Base-by-base conservation (phyloP, 2,329 filamentous ascomycete genomes). In the Orbilia brochopaga region DNA sequence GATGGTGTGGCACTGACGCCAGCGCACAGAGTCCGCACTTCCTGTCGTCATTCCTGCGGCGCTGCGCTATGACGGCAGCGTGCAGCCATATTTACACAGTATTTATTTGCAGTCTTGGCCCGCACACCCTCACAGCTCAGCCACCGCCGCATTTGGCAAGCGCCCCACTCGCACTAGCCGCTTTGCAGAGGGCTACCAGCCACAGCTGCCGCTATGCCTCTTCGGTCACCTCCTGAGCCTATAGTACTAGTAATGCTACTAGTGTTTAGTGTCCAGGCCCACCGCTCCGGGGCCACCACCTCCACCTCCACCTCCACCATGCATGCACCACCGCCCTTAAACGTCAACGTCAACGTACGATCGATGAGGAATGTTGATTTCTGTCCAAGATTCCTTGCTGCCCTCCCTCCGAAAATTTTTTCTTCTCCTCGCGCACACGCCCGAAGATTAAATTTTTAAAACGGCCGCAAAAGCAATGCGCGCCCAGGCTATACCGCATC, bases 121-220 rank as follows among this genome's bases (percentile, higher is more conserved):
- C 66, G 66, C 66, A 64, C 55, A 63, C 17, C 3, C 11, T 17
- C n/a, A n/a, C n/a, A 46, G 53, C 65, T 63, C 65, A 70, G 66
- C 66, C 66, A 64, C 65, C 48, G 66, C 66, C 66, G 66, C 66
- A 70, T 64, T 42, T 21, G 63, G 66, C 66, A 69, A 69, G 65
- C 44, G 46, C 65, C 46, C 65, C 65, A 32, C 27, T 32, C 27
- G 27, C 19, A 51, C 10, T 13, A n/a, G 46, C 37, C 37, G 11
- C 37, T 42, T 42, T 42, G 11, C 37, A 42, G 37, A 15, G 37
- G 32, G 37, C n/a, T 4, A 17, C 37, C 37, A 42, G 27, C 27
- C 27, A 32, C 27, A 32, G 27, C 27, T 32, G 27, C 4, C 27
- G 27, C 27, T 32, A 8, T n/a, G n/a, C n/a, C n/a, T n/a, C n/a